Evolutionary conservation across 495 filamentous ascomycete genomes (phyloP).

Genomic region (Penicillium egyptiacum): DNA sequence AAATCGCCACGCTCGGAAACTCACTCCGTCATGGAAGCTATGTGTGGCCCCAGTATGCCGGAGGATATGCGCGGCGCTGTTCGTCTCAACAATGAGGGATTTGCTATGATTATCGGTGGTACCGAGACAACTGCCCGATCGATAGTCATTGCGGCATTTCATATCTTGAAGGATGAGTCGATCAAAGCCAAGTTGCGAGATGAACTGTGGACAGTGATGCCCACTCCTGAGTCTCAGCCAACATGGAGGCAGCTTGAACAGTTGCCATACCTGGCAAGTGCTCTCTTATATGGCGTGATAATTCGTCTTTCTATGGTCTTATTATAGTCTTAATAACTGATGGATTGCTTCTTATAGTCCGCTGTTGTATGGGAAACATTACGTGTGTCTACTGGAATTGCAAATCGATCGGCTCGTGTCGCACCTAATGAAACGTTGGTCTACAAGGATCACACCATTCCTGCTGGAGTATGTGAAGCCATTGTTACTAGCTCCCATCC

Average conservation of each 20-base stretch:
- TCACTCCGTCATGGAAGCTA: constrained; percentile 13
- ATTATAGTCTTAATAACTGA: constrained; percentile 5
- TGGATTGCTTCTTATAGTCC: constrained; percentile 20
- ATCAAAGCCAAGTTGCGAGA: constrained; percentile 26
- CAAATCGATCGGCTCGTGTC: constrained; percentile 40
- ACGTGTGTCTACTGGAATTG: constrained; percentile 44
- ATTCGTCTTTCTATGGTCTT: background rate
- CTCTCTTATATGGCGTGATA: background rate
- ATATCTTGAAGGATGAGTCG: constrained; percentile 12
- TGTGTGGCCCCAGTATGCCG: constrained; percentile 16
- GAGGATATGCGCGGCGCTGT: constrained; percentile 16
- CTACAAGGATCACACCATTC: constrained; percentile 42
- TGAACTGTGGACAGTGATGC: constrained; percentile 37
- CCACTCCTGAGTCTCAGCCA: constrained; percentile 23
- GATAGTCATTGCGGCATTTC: constrained; percentile 20
- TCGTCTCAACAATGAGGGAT: constrained; percentile 42
- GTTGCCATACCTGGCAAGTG: constrained; percentile 49
- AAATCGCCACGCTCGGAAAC: background rate
- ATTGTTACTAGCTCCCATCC: constrained; percentile 19
- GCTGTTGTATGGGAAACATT: constrained; percentile 49
- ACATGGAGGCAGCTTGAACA: constrained; percentile 47
- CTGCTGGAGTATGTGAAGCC: constrained; percentile 27
- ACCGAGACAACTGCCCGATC: constrained; percentile 41
- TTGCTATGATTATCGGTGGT: constrained; percentile 40
- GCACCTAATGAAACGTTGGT: constrained; percentile 42